Evolutionary conservation across 768 basidiomycete species (phyloP).

Genomic region (Boletus reticuloceps): DNA sequence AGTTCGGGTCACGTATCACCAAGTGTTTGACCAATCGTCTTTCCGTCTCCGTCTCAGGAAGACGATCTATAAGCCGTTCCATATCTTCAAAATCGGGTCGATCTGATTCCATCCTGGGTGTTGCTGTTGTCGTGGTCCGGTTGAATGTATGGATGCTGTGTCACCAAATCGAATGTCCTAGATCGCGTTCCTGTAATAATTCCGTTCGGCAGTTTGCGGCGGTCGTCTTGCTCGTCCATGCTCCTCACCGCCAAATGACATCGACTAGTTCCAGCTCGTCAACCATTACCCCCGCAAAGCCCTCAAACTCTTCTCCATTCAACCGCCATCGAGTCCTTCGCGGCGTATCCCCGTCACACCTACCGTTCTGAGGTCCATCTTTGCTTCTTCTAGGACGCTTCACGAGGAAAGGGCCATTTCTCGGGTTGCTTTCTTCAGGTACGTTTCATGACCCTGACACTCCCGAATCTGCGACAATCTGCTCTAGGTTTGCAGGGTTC

Average conservation of each 20-base stretch:
- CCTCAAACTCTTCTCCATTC: constrained; percentile 28
- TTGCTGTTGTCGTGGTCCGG: constrained; percentile 4
- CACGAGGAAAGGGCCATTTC: constrained; percentile 83
- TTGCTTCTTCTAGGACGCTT: constrained; percentile 79
- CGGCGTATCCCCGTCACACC: constrained; percentile 82
- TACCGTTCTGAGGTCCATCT: constrained; percentile 77
- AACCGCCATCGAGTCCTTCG: constrained; percentile 43
- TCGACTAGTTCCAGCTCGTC: constrained; percentile 52
- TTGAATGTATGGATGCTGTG: not conserved
- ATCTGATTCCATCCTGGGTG: constrained; percentile 17
- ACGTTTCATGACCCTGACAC: constrained; percentile 6
- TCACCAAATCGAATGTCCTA: not conserved
- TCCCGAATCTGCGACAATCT: not conserved
- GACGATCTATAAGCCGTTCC: constrained; percentile 57
- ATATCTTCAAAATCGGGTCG: constrained; percentile 42
- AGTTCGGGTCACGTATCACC: constrained; percentile 43
- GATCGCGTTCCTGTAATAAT: not conserved
- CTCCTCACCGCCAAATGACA: constrained; percentile 9
- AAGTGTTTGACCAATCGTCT: constrained; percentile 60
- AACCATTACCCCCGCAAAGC: constrained; percentile 42
- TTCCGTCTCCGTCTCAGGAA: constrained; percentile 58
- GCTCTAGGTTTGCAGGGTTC: constrained; percentile 73
- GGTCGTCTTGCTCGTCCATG: not conserved
- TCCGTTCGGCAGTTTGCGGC: constrained; percentile 24
- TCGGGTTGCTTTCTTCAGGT: constrained; percentile 86